Base-by-base conservation (phyloP, 805 yeast genomes). In the Metschnikowia dekortorum region DNA sequence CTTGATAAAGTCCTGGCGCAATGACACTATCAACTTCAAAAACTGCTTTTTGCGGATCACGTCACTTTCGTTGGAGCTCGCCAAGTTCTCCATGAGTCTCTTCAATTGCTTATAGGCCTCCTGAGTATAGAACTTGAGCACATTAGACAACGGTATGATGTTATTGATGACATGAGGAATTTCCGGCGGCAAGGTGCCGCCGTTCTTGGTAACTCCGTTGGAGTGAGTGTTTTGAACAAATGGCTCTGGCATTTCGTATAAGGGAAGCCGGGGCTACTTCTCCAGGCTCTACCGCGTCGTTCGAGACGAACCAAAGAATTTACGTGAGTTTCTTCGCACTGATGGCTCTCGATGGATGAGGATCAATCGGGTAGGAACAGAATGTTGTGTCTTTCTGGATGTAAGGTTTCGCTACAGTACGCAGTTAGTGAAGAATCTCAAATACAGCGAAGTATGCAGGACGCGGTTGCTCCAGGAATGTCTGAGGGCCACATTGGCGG, bases 1-100 rank as follows among this genome's bases (percentile, higher is more conserved):
- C 64, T 92, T 83, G 52, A 91, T 80, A 62, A 85, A 89, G 60
- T 91, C 94, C 61, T 89, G 90, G 50, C 98, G 78, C 31, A 91
- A 69, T 34, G 75, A 73, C 2, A 92, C 85, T 22, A 94, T 73
- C 50, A 86, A 68, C 33, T 84, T 81, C 37, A 94, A 68, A 48
- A 94, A 79, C 46, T 76, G 75, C 53, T 81, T 79, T 70, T 92
- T 92, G 55, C 87, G 82, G 4, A 71, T 69, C 18, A 77, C 71
- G 54, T 88, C 91, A 11, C 78, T 68, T 16, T 80, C 82, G 14
- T 76, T 66, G 13, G 69, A 66, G 44, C 61, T 58, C 14, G 85
- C 80, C 36, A 87, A 69, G 14, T 83, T 82, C 53, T 85, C 85
- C 34, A 89, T 67, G 40, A 79, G 70, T 36, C 80, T 81, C 32